Base-by-base conservation (phyloP, 768 basidiomycete genomes). In the Phanerochaete sordida region DNA sequence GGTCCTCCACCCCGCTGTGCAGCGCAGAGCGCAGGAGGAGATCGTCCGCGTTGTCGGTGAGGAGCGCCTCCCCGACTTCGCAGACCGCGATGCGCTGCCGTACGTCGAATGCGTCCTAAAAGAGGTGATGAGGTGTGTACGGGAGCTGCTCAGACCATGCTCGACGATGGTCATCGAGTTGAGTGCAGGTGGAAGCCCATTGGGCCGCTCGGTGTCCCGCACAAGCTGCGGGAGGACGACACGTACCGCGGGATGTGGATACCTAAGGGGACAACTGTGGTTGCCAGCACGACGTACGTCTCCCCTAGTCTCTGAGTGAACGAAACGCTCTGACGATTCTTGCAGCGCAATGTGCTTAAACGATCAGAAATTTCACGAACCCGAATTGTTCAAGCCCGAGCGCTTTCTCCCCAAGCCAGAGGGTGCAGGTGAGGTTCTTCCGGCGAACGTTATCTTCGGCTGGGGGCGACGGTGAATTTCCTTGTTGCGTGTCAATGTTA, bases 171-270 rank as follows among this genome's bases (percentile, higher is more conserved):
- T n/a, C n/a, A n/a, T n/a, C n/a, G n/a, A n/a, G n/a, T n/a, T n/a
- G n/a, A n/a, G 7, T 48, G 26, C 31, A 62, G 60, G 33, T 57
- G 60, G 60, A 7, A 31, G 15, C 52, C 48, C 62, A 56, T 70
- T 62, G 2, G 47, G 63, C 31, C 72, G 72, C 39, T 72, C 69
- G 61, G 75, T 74, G 31, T 77, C 2, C 77, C 78, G 1, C 79
- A 80, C 63, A 62, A 68, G 19, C 69, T 68, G 46, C 72, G 66
- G 1, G 64, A 76, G 43, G 77, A 79, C 62, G 76, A 77, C 64
- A 74, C 72, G 1, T 80, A 79, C 60, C 65, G 68, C 5, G 77
- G 76, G 11, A 64, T 74, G 52, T 76, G 72, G 59, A 76, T 80
- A 37, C 78, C 78, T 0, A 76, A 75, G 55, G 71, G 76, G 39